Evolutionary conservation across 257 asterid genomes (phyloP).

Genomic region (Cynanchum wilfordii): DNA sequence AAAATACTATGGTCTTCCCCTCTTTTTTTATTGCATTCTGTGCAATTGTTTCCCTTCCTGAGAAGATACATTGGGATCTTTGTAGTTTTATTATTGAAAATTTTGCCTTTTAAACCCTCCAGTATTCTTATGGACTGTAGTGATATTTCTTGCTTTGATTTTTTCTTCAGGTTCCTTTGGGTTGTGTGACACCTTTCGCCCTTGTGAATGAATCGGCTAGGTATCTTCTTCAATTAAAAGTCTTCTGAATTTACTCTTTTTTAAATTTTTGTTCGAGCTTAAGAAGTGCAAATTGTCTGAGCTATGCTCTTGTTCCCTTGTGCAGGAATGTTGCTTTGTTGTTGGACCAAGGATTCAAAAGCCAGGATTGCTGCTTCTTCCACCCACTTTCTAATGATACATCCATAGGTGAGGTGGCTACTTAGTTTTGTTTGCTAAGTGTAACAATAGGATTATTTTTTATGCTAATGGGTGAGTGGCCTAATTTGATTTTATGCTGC

Average conservation of each 20-base stretch:
- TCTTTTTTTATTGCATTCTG: too few relatives aligned
- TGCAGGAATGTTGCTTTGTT: conserved; percentile 76
- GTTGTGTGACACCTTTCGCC: conserved; percentile 92
- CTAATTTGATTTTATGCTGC: not conserved
- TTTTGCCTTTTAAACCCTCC: not conserved
- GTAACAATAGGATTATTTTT: not conserved
- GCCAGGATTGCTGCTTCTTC: conserved; percentile 67
- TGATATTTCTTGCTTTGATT: conserved; percentile 12
- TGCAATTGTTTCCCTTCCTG: not conserved
- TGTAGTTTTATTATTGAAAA: not conserved
- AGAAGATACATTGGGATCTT: not conserved
- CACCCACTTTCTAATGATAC: conserved; percentile 88
- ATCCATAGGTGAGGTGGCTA: conserved; percentile 54
- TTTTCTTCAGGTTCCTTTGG: conserved; percentile 68
- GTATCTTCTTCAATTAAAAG: conserved; percentile 30
- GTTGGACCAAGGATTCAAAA: conserved; percentile 75
- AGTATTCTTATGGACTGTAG: conserved; percentile 6
- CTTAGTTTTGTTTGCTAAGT: not conserved
- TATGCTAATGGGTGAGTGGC: too few relatives aligned
- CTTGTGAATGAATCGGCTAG: conserved; percentile 83
- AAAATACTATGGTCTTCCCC: not conserved
- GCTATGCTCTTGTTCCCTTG: conserved; percentile 16
- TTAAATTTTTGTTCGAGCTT: not conserved
- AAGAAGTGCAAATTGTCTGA: not conserved
- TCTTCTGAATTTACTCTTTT: not conserved